Evolutionary conservation across 129 eudicot species (phyloP).

Genomic region (Flaveria trinervia): DNA sequence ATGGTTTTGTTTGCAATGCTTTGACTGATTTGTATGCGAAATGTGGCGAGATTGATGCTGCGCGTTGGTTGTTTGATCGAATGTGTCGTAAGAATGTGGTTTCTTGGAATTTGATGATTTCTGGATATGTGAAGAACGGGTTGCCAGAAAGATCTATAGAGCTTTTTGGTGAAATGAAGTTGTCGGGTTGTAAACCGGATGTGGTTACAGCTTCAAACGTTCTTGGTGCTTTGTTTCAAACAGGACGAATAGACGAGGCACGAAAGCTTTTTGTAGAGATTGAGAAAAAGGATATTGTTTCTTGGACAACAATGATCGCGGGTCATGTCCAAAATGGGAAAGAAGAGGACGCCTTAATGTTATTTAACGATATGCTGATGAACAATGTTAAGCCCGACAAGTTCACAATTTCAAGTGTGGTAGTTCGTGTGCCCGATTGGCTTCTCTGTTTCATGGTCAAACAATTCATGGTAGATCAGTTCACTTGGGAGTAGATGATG

Average conservation of each 20-base stretch:
- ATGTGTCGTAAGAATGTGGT: slow-evolving; percentile 41
- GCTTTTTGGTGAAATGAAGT: slow-evolving; percentile 40
- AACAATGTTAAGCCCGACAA: slow-evolving; percentile 36
- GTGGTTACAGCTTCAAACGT: slow-evolving; percentile 41
- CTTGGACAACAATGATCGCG: slow-evolving; percentile 50
- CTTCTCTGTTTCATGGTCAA: slow-evolving; percentile 48
- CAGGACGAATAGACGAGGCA: slow-evolving; percentile 37
- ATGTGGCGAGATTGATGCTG: slow-evolving; percentile 40
- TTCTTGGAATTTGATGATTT: slow-evolving; percentile 56
- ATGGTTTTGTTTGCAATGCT: slow-evolving; percentile 45
- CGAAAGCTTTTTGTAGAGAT: slow-evolving; percentile 28
- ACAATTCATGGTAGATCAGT: slow-evolving; percentile 40
- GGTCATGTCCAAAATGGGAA: slow-evolving; percentile 46
- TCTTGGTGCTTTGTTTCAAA: slow-evolving; percentile 45
- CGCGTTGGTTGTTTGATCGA: slow-evolving; percentile 44
- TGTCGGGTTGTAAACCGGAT: slow-evolving; percentile 35
- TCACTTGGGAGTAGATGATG: slow-evolving; percentile 47
- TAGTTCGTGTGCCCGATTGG: slow-evolving; percentile 50
- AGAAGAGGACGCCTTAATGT: slow-evolving; percentile 46
- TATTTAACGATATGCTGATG: slow-evolving; percentile 45
- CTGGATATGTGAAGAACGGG: slow-evolving; percentile 44
- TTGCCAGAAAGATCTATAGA: slow-evolving; percentile 31
- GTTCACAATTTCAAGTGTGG: slow-evolving; percentile 45
- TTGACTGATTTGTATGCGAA: slow-evolving; percentile 54
- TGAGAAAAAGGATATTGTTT: slow-evolving; percentile 44